These are phyloP conservation scores for Calamus simplicifolius DNA, from an alignment of 176 grass and related monocot species.

Conservation along the genomic window DNA sequence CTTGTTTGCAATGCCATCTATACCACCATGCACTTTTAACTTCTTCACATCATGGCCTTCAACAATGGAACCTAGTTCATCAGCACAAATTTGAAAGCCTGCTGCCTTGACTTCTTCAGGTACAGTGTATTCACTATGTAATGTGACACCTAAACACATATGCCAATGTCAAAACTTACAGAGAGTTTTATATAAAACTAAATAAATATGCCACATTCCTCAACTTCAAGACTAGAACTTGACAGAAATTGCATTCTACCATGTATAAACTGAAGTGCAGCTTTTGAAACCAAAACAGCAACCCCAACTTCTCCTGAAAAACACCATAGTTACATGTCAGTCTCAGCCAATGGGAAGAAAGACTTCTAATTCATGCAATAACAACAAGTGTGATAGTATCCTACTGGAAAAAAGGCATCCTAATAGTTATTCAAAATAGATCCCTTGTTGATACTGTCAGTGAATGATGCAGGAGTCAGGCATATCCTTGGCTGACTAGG, in stretches of 20 bases:
- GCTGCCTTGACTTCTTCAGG: slow-evolving; percentile 63
- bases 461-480: no score
- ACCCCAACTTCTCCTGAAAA: slow-evolving; percentile 69
- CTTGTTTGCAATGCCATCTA: slow-evolving; percentile 59
- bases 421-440: no score
- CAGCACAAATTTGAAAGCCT: slow-evolving; percentile 66
- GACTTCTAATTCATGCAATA: background rate
- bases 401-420: no score
- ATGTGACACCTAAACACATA: slow-evolving; percentile 30
- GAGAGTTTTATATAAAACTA: no score
- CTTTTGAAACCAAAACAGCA: slow-evolving; percentile 38
- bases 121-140: slow-evolving; percentile 58
- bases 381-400: background rate
- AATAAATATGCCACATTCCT: no score
- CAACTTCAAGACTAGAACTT: background rate
- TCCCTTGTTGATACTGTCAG: no score
- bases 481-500: no score
- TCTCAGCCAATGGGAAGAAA: background rate
- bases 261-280: slow-evolving; percentile 44
- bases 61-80: slow-evolving; percentile 81
- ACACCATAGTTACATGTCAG: no score
- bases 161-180: background rate
- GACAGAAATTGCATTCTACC: slow-evolving; percentile 27
- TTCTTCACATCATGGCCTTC: slow-evolving; percentile 86
- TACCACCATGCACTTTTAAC: slow-evolving; percentile 45